These are phyloP conservation scores for Botryococcus braunii DNA, from an alignment of 163 green algal genomes.

Conservation along the genomic window DNA sequence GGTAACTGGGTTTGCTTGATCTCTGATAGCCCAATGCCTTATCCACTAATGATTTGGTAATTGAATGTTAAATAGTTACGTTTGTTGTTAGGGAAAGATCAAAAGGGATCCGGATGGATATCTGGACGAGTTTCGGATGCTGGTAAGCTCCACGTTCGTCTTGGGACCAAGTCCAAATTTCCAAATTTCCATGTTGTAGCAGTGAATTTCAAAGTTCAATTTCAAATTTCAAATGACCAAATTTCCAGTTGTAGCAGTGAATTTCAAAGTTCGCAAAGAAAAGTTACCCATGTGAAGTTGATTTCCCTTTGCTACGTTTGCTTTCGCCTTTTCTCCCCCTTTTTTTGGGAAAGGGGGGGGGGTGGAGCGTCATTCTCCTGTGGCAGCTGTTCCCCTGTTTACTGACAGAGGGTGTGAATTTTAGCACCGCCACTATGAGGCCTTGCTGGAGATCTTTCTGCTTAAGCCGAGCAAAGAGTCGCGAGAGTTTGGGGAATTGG, in stretches of 20 bases:
- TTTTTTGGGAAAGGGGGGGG: not conserved
- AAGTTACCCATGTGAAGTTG: too few relatives aligned
- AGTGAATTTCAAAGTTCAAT: not conserved
- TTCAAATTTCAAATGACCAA: not conserved
- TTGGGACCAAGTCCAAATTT: too few relatives aligned
- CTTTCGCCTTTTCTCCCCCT: not conserved
- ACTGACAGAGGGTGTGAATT: not conserved
- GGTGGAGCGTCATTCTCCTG: not conserved
- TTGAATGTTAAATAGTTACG: too few relatives aligned
- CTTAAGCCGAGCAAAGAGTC: constrained; percentile 74
- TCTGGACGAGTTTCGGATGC: constrained; percentile 82
- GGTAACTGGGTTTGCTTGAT: too few relatives aligned
- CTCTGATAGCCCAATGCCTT: too few relatives aligned
- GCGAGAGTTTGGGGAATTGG: constrained; percentile 77
- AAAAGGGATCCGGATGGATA: constrained; percentile 89
- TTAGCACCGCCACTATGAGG: constrained; percentile 81
- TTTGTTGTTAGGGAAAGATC: constrained; percentile 78
- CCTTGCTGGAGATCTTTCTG: constrained; percentile 74
- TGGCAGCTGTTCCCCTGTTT: not conserved
- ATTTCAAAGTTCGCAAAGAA: not conserved
- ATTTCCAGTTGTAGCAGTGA: too few relatives aligned
- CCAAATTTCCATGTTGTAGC: too few relatives aligned
- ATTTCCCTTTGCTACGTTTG: too few relatives aligned
- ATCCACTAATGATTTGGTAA: too few relatives aligned
- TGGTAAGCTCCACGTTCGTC: too few relatives aligned